phyloP scores from a whole-genome alignment of 768 basidiomycete species.

The Boletus bicolor region DNA sequence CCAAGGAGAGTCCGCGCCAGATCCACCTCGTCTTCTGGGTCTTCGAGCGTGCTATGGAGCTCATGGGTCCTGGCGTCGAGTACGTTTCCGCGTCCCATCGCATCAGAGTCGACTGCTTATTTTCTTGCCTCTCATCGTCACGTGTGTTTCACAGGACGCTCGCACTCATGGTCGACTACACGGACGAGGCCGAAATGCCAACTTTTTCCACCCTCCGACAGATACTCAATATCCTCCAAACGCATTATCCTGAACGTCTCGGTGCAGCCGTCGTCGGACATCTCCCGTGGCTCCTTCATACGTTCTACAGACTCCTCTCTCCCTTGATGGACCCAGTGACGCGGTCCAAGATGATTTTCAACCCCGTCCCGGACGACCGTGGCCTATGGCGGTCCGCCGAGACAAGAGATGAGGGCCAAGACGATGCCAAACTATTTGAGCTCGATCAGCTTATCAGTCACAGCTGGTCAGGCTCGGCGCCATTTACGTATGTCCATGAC shows the following conservation, averaged over 20 bases:
- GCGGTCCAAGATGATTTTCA: constrained; percentile 70
- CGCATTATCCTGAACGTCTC: constrained; percentile 85
- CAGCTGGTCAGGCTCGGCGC: constrained; percentile 63
- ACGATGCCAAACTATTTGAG: constrained; percentile 46
- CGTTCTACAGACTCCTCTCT: constrained; percentile 74
- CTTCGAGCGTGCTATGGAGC: constrained; percentile 71
- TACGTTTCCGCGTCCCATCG: constrained; percentile 32
- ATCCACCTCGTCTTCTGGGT: constrained; percentile 74
- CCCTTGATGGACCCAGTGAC: constrained; percentile 86
- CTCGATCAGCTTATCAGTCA: constrained; percentile 67
- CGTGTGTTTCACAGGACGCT: constrained; percentile 46
- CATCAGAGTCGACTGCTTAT: no score
- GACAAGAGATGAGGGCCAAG: constrained; percentile 16
- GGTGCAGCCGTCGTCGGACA: constrained; percentile 72
- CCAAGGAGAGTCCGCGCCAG: constrained; percentile 62
- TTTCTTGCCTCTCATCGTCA: neutral
- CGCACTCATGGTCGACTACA: constrained; percentile 73
- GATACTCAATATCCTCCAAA: constrained; percentile 65
- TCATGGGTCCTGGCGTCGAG: constrained; percentile 84
- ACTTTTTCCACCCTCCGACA: constrained; percentile 37
- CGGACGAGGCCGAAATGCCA: constrained; percentile 62
- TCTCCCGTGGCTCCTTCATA: constrained; percentile 72
- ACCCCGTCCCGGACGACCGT: constrained; percentile 41
- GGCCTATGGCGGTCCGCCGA: constrained; percentile 29
- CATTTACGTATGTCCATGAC: constrained; percentile 72